Percentiles rank a stretch among this genome's conserved stretches.
Conservation (phyloP, 2,329 filamentous ascomycete species). For the Xylaria hypoxylon region DNA sequence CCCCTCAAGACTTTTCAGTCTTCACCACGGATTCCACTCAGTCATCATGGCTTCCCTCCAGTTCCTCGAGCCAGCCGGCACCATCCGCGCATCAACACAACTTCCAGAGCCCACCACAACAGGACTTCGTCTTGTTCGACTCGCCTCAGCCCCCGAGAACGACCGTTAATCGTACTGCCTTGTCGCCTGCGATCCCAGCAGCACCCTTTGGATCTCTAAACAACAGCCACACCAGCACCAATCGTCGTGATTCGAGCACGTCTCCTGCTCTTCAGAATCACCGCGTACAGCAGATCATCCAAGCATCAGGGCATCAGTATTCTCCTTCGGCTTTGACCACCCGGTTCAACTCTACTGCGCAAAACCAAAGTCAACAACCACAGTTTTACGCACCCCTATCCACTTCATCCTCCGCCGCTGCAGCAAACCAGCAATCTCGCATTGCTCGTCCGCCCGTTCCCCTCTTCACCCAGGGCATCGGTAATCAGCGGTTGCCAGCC, state of each 20-base stretch:
- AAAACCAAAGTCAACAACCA: conserved; percentile 58
- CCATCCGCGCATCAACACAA: conserved; percentile 67
- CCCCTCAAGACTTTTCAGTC: conserved; percentile 75
- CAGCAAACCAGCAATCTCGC: conserved; percentile 66
- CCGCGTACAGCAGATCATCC: conserved; percentile 69
- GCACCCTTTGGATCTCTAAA: conserved; percentile 53
- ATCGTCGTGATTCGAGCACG: conserved; percentile 60
- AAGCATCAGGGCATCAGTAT: conserved; percentile 66
- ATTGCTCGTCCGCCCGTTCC: conserved; percentile 75
- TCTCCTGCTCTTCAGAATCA: conserved; percentile 65
- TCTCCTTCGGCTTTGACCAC: conserved; percentile 66
- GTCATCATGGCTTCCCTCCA: conserved; percentile 84
- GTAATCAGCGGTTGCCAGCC: conserved; percentile 58
- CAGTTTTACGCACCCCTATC: conserved; percentile 75
- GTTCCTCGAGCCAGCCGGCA: conserved; percentile 72
- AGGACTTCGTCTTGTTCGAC: conserved; percentile 84
- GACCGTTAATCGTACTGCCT: conserved; percentile 58
- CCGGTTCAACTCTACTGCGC: conserved; percentile 66
- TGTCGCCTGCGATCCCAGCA: conserved; percentile 60
- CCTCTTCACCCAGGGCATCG: conserved; percentile 72
- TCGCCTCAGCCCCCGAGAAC: conserved; percentile 57
- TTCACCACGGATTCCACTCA: conserved; percentile 83
- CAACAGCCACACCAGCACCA: conserved; percentile 50
- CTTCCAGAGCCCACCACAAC: conserved; percentile 66
- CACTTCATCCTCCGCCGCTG: conserved; percentile 69